These are phyloP conservation scores for Rhodosporidiobolus sp. DNA, from an alignment of 768 basidiomycete genomes.

Conservation along the genomic window DNA sequence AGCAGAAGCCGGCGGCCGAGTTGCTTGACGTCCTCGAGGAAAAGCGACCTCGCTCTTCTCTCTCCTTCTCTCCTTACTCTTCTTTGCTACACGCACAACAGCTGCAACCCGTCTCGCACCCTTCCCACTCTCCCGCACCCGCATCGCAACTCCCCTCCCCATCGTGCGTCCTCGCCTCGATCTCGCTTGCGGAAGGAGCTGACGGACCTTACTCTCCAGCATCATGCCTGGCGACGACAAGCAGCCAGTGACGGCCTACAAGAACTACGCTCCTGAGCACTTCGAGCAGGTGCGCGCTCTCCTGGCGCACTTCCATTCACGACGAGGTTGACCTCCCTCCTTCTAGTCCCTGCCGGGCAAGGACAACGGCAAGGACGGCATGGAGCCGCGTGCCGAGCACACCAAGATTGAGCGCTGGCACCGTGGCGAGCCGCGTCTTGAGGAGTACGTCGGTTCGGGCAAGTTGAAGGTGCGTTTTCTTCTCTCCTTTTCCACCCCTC, in stretches of 20 bases:
- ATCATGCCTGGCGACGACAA: constrained; percentile 7
- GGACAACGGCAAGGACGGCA: constrained; percentile 51
- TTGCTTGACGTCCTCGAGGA: too few species aligned
- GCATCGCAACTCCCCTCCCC: not conserved
- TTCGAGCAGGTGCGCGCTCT: not conserved
- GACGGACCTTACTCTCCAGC: not conserved
- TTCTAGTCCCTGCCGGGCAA: constrained; percentile 14
- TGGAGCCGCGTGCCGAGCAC: constrained; percentile 51
- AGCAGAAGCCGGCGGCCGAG: too few species aligned
- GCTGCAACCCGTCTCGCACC: too few species aligned
- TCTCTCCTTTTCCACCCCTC: too few species aligned
- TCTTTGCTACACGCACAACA: too few species aligned
- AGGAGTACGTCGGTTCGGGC: constrained; percentile 57
- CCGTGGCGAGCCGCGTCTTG: constrained; percentile 56
- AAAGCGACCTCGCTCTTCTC: not conserved
- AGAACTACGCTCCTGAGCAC: constrained; percentile 11
- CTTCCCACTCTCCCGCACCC: not conserved
- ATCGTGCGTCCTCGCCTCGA: not conserved
- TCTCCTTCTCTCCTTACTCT: not conserved
- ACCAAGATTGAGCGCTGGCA: constrained; percentile 54
- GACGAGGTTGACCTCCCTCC: too few species aligned
- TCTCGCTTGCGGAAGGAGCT: not conserved
- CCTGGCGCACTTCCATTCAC: too few species aligned
- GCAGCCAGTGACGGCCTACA: constrained; percentile 31
- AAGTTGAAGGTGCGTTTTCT: too few species aligned